Base-by-base conservation (phyloP, 139 green algal species). In the Nannochloris sp. region DNA sequence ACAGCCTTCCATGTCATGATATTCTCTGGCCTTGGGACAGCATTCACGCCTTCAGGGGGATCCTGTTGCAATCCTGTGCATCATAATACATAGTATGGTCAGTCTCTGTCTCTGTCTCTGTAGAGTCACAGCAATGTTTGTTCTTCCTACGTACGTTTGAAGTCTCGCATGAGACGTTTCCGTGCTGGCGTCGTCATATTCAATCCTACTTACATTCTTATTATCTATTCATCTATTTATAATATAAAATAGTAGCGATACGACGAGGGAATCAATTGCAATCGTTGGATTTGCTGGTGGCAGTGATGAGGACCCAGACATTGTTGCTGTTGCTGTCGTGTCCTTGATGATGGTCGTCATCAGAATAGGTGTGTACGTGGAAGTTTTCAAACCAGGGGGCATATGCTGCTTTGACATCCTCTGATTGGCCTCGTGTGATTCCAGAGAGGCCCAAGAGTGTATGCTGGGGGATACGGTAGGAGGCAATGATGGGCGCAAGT, bases 1-100 rank as follows among this genome's bases (percentile, higher is more conserved):
- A 99, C 84, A n/a, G 92, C 93, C 59, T 97, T 96, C 93, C 93
- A 99, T 9, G 40, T 66, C 92, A 99, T 97, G 62, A 99, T 95
- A 81, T 97, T 97, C 56, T 95, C 85, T 6, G 85, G 79, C 25
- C 89, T 86, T 2, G 93, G 93, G 17, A 82, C 87, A 23, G 80
- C 93, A 71, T 94, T 96, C 0, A 99, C 86, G 5, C 93, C 93
- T 46, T 94, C 81, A 1, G 92, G 93, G 31, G 92, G 91, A 66
- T 99, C 93, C 23, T 87, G 76, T 49, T 91, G 84, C 40, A 99
- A 71, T 2, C 85, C 69, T 76, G 46, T 58, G 30, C 14, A 37
- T 59, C 10, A 43, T 33, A 53, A 20, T 28, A 17, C 11, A 12
- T 49, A 17, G 10, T 49, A 10, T 49, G 10, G 43, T 49, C 11